Percentiles rank a stretch among this genome's conserved stretches.
Evolutionary conservation across 192 early-diverging fungal genomes (phyloP).

Genomic region (Podila epigama): DNA sequence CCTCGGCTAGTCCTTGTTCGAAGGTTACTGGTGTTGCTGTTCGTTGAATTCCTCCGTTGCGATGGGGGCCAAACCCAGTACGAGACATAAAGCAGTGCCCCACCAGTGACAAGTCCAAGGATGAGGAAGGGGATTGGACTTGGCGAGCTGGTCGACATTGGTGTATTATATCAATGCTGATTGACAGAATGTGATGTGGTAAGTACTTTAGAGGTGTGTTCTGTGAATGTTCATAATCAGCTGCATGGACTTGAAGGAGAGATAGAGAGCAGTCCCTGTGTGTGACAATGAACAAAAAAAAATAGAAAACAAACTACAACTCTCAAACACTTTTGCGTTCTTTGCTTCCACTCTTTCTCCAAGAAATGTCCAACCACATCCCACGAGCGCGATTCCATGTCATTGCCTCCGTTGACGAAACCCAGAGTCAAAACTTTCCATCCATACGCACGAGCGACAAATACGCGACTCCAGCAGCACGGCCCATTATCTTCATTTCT

Average conservation of each 20-base stretch:
- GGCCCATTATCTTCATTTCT: constrained; percentile 28
- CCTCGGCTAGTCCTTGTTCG: background rate
- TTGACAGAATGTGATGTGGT: no score
- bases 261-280: no score
- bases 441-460: background rate
- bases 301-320: no score
- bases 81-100: constrained; percentile 44
- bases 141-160: constrained; percentile 12
- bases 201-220: no score
- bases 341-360: background rate
- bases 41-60: constrained; percentile 16
- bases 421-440: background rate
- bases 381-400: constrained; percentile 4
- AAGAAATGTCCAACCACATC: no score
- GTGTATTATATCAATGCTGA: no score
- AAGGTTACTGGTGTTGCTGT: constrained; percentile 1
- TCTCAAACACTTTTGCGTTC: background rate
- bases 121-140: constrained; percentile 38
- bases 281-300: no score
- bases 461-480: constrained; percentile 3
- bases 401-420: constrained; percentile 40
- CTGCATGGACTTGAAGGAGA: no score
- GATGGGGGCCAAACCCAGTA: constrained; percentile 42
- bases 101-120: constrained; percentile 48
- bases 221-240: no score